phyloP scores from a whole-genome alignment of 2,329 filamentous ascomycete species.

The Aspergillus neotritici region DNA sequence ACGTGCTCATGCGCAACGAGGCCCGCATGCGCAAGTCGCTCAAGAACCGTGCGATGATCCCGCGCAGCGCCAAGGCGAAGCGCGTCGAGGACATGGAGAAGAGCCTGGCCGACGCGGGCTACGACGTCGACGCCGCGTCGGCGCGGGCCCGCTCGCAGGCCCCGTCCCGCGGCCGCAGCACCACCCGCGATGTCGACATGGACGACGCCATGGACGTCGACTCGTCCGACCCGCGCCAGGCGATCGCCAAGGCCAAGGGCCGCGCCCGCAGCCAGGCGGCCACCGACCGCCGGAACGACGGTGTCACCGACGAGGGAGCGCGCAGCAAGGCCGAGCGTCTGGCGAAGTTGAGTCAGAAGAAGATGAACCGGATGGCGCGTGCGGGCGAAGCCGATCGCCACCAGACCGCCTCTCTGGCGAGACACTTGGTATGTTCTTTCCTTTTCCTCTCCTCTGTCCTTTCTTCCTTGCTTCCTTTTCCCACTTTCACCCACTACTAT shows the following conservation, averaged over 20 bases:
- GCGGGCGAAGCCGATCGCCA: constrained; percentile 97
- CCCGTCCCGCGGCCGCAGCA: constrained; percentile 62
- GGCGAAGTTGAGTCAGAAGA: constrained; percentile 87
- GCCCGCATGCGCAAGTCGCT: constrained; percentile 91
- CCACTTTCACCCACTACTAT: not conserved
- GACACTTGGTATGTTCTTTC: constrained; percentile 71
- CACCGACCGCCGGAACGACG: constrained; percentile 42
- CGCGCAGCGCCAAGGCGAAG: constrained; percentile 73
- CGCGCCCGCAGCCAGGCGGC: constrained; percentile 54
- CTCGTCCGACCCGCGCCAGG: constrained; percentile 33
- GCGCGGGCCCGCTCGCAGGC: constrained; percentile 63
- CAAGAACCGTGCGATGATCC: constrained; percentile 94
- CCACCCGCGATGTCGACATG: constrained; percentile 58
- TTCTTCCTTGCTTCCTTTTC: not conserved
- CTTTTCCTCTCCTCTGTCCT: no score
- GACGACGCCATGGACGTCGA: constrained; percentile 64
- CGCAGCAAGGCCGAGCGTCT: constrained; percentile 78
- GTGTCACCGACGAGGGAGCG: constrained; percentile 59
- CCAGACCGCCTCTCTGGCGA: constrained; percentile 70
- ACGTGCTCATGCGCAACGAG: constrained; percentile 85
- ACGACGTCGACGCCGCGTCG: constrained; percentile 71
- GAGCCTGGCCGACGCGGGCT: constrained; percentile 75
- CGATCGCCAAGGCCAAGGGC: constrained; percentile 66
- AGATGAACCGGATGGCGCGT: constrained; percentile 97
- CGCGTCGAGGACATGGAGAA: constrained; percentile 81